A percentile compares a stretch with the other conserved stretches of the same genome.
These are phyloP conservation scores for Podospora tetraspora DNA, from an alignment of 495 filamentous ascomycete species.

Conservation along the genomic window DNA sequence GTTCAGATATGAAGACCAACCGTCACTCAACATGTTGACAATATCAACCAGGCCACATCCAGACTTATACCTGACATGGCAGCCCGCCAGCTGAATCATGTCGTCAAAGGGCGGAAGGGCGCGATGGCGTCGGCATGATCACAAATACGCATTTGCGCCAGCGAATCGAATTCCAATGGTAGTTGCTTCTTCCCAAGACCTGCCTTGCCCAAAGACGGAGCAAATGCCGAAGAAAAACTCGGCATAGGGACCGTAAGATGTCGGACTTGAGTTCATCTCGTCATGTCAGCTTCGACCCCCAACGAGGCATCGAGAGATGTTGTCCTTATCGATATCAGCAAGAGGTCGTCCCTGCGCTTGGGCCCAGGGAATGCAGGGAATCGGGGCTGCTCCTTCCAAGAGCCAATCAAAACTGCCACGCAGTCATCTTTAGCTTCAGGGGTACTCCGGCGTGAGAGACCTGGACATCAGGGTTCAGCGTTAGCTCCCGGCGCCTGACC, in stretches of 20 bases:
- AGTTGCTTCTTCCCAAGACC: neutral
- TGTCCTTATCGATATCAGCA: neutral
- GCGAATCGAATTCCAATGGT: neutral
- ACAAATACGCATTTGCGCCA: neutral
- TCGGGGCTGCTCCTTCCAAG: neutral
- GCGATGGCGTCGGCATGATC: neutral
- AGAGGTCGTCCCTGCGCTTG: neutral
- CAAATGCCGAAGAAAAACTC: neutral
- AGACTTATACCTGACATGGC: neutral
- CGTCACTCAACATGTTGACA: neutral
- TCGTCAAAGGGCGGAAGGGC: neutral
- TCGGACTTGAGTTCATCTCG: neutral
- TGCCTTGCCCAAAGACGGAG: neutral
- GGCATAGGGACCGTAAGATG: neutral
- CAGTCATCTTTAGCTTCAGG: neutral
- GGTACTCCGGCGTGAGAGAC: neutral
- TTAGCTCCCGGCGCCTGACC: neutral
- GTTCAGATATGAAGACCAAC: neutral
- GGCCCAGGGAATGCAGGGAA: neutral
- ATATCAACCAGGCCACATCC: neutral
- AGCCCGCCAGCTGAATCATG: neutral
- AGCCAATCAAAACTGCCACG: neutral
- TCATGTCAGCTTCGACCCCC: neutral
- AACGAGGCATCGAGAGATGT: neutral
- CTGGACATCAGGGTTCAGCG: neutral